These are phyloP conservation scores for Coemansia aciculifera DNA, from an alignment of 192 early-diverging fungal species.

Conservation along the genomic window DNA sequence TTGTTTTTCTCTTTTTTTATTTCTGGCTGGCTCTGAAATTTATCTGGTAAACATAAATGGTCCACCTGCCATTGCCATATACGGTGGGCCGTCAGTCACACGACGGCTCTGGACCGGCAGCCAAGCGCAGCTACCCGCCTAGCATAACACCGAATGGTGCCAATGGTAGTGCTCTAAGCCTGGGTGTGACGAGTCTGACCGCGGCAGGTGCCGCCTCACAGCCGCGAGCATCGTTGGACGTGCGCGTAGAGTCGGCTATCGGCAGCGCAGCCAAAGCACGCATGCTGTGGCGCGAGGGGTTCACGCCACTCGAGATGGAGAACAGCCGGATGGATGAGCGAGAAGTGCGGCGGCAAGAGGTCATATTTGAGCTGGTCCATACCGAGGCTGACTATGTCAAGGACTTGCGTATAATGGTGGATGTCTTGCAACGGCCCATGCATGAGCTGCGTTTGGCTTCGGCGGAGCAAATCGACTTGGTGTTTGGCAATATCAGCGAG, in stretches of 20 bases:
- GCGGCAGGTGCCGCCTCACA: neutral
- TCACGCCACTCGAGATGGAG: constrained; percentile 60
- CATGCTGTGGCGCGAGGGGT: constrained; percentile 58
- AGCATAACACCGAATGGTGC: neutral
- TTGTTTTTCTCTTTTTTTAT: neutral
- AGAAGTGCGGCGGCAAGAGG: constrained; percentile 88
- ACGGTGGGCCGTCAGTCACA: constrained; percentile 30
- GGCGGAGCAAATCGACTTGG: constrained; percentile 46
- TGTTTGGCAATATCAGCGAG: constrained; percentile 57
- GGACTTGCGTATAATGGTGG: constrained; percentile 81
- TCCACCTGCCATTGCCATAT: constrained; percentile 28
- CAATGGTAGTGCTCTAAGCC: constrained; percentile 1
- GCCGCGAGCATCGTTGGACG: constrained; percentile 13
- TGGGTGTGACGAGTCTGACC: neutral
- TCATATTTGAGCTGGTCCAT: constrained; percentile 89
- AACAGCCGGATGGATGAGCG: constrained; percentile 61
- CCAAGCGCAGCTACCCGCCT: constrained; percentile 7
- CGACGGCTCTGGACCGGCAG: constrained; percentile 16
- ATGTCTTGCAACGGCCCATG: constrained; percentile 62
- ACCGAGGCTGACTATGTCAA: constrained; percentile 90
- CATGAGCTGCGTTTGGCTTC: constrained; percentile 49
- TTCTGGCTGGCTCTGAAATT: constrained; percentile 5
- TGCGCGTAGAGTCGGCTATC: constrained; percentile 19
- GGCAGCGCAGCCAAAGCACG: constrained; percentile 50
- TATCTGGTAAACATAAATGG: constrained; percentile 16